These are phyloP conservation scores for Hortaea werneckii DNA, from an alignment of 2,329 filamentous ascomycete genomes.

Conservation along the genomic window DNA sequence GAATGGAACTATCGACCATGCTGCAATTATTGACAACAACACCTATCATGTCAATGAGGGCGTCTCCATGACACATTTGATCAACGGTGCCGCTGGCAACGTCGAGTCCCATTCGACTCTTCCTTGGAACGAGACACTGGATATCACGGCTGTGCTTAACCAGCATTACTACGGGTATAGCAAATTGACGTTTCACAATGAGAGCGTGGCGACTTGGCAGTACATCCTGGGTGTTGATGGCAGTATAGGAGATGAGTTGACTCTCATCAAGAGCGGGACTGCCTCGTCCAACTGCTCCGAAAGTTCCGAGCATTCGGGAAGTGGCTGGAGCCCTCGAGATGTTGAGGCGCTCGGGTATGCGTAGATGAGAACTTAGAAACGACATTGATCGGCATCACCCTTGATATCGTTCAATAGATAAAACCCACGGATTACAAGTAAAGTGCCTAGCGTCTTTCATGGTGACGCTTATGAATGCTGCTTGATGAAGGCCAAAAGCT, in stretches of 20 bases:
- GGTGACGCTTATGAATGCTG: neutral
- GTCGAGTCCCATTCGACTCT: conserved; percentile 41
- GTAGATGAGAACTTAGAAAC: neutral
- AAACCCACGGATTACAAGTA: too few species aligned
- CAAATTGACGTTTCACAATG: conserved; percentile 35
- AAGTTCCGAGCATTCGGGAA: too few species aligned
- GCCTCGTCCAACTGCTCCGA: too few species aligned
- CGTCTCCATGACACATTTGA: conserved; percentile 39
- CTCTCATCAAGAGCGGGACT: conserved; percentile 10
- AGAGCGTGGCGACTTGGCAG: conserved; percentile 34
- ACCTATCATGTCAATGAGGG: conserved; percentile 41
- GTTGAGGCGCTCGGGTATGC: neutral
- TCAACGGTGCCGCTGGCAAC: conserved; percentile 46
- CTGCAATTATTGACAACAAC: conserved; percentile 37
- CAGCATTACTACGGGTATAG: conserved; percentile 39
- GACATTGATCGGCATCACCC: too few species aligned
- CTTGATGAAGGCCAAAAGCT: conserved; percentile 16
- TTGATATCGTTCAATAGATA: too few species aligned
- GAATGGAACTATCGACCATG: conserved; percentile 33
- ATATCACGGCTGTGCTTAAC: conserved; percentile 38
- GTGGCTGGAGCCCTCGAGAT: neutral
- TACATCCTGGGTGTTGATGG: conserved; percentile 33
- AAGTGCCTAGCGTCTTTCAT: too few species aligned
- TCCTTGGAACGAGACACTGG: conserved; percentile 23
- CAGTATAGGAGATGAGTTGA: conserved; percentile 14